Evolutionary conservation across 164 flowering plant genomes (phyloP).

Genomic region (Umbellularia californica): DNA sequence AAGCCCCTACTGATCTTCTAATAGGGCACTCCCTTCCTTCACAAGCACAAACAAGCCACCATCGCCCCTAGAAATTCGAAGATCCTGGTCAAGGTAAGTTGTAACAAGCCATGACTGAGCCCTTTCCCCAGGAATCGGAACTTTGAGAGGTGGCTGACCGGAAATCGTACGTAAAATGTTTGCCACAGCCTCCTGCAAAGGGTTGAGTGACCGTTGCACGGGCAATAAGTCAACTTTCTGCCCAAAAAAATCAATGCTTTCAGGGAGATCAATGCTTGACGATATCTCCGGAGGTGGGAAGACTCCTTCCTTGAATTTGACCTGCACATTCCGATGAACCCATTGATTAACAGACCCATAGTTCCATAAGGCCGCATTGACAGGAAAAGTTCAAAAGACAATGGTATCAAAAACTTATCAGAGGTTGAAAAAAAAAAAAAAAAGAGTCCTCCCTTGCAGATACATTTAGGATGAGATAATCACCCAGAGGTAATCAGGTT

Average conservation of each 20-base stretch:
- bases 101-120: constrained; percentile 72
- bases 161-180: constrained; percentile 60
- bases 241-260: constrained; percentile 65
- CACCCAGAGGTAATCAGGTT: no score
- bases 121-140: constrained; percentile 78
- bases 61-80: constrained; percentile 91
- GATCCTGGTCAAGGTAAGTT: constrained; percentile 80
- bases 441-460: no score
- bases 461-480: no score
- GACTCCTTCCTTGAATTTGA: constrained; percentile 79
- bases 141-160: constrained; percentile 74
- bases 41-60: constrained; percentile 95
- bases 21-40: constrained; percentile 81
- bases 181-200: constrained; percentile 58
- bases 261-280: constrained; percentile 64
- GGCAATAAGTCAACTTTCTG: constrained; percentile 59
- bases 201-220: constrained; percentile 59
- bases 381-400: neutral
- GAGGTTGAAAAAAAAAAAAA: no score
- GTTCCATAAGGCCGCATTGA: neutral
- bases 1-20: constrained; percentile 33
- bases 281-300: constrained; percentile 82
- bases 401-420: neutral
- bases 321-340: constrained; percentile 34
- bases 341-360: neutral